A percentile compares a stretch with the other conserved stretches of the same genome.
Conservation (phyloP, 306 rosid species). For the Amphicarpaea edgeworthii region DNA sequence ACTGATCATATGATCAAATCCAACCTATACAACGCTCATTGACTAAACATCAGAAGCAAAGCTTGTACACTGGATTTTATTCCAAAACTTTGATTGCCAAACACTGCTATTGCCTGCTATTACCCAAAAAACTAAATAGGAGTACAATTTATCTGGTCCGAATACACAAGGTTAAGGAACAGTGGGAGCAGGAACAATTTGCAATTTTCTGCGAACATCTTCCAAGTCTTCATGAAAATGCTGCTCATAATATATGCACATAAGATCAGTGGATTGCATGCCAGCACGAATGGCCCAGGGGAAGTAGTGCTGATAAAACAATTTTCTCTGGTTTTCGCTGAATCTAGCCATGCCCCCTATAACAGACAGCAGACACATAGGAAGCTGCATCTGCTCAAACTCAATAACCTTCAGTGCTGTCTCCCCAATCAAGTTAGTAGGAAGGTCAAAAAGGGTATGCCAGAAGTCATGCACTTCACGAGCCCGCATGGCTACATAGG, state of each 20-base stretch:
- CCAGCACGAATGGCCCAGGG: constrained; percentile 95
- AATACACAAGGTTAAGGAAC: constrained; percentile 46
- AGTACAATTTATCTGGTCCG: constrained; percentile 7
- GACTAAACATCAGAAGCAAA: background rate
- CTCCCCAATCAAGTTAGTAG: constrained; percentile 91
- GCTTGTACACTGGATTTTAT: constrained; percentile 19
- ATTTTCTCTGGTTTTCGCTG: constrained; percentile 76
- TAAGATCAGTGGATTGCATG: constrained; percentile 79
- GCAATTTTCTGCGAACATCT: constrained; percentile 77
- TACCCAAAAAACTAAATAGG: background rate
- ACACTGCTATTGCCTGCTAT: background rate
- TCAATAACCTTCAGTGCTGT: constrained; percentile 89
- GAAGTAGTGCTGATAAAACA: constrained; percentile 83
- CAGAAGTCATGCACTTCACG: constrained; percentile 97
- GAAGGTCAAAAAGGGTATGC: constrained; percentile 90
- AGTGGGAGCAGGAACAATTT: constrained; percentile 74
- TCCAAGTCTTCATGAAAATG: constrained; percentile 87
- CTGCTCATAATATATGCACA: constrained; percentile 83
- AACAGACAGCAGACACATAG: constrained; percentile 49
- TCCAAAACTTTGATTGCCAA: background rate
- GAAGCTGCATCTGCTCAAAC: constrained; percentile 90
- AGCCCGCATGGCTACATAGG: constrained; percentile 87
- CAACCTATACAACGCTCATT: background rate
- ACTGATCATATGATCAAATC: constrained; percentile 8
- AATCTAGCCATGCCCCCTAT: constrained; percentile 48